Conservation (phyloP, 306 rosid genomes). For the Dryas octopetala region DNA sequence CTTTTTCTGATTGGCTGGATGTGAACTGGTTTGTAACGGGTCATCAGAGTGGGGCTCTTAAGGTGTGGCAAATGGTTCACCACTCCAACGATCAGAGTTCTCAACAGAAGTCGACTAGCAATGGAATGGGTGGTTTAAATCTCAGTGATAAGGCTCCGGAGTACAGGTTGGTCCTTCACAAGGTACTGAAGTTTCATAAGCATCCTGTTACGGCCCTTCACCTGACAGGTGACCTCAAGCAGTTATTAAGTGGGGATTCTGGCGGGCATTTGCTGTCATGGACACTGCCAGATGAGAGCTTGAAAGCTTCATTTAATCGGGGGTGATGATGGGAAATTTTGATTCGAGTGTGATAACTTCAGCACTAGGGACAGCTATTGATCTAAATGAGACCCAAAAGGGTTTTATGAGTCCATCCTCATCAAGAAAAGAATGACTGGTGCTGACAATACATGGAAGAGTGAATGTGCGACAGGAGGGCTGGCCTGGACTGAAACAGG, state of each 20-base stretch:
- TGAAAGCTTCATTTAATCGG: constrained; percentile 60
- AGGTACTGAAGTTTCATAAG: constrained; percentile 83
- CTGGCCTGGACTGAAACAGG: constrained; percentile 48
- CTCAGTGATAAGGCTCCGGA: constrained; percentile 62
- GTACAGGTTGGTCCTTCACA: constrained; percentile 74
- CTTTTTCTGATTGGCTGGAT: constrained; percentile 89
- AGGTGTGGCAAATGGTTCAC: constrained; percentile 98
- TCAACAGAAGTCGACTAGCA: constrained; percentile 51
- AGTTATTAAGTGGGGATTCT: constrained; percentile 88
- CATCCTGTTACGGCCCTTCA: constrained; percentile 85
- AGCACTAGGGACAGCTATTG: constrained; percentile 44
- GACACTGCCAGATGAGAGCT: constrained; percentile 82
- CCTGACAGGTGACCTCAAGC: constrained; percentile 80
- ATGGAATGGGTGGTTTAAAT: constrained; percentile 48
- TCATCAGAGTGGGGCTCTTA: constrained; percentile 98
- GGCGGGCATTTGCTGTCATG: constrained; percentile 87
- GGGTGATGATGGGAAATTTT: constrained; percentile 54
- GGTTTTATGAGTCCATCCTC: constrained; percentile 35
- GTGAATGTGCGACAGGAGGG: constrained; percentile 39
- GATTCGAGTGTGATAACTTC: constrained; percentile 36
- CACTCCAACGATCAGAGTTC: constrained; percentile 54
- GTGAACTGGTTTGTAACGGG: constrained; percentile 97
- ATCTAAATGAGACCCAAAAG: constrained; percentile 38
- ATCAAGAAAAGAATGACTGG: constrained; percentile 24
- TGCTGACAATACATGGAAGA: constrained; percentile 30